Evolutionary conservation across 805 yeast species (phyloP).

Genomic region (Teunomyces panamensis): DNA sequence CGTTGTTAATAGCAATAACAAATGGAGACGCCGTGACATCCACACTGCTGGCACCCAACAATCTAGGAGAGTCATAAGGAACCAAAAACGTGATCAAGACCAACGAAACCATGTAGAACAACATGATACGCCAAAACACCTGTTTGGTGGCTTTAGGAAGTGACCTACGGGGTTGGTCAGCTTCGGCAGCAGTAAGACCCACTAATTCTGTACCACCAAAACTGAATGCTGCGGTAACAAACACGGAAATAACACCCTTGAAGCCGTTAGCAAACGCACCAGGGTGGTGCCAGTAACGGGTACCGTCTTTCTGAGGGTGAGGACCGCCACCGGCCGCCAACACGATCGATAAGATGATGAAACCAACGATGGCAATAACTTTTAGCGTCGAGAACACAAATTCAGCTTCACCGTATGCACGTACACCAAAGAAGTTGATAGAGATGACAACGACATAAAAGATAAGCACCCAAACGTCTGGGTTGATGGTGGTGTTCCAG

Average conservation of each 20-base stretch:
- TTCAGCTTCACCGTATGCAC: conserved; percentile 58
- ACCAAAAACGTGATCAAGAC: conserved; percentile 26
- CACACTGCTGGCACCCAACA: conserved; percentile 45
- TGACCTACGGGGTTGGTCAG: conserved; percentile 34
- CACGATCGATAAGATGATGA: conserved; percentile 46
- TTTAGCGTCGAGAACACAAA: conserved; percentile 47
- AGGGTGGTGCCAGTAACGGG: conserved; percentile 49
- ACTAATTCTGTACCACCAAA: conserved; percentile 41
- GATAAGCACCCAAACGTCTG: conserved; percentile 61
- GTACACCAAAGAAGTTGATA: conserved; percentile 52
- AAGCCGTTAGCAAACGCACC: conserved; percentile 53
- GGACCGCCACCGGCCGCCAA: conserved; percentile 56
- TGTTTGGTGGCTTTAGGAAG: conserved; percentile 42
- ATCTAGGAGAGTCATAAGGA: conserved; percentile 18
- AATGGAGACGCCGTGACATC: conserved; percentile 74
- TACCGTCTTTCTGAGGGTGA: conserved; percentile 46
- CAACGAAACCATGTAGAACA: conserved; percentile 34
- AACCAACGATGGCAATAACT: conserved; percentile 47
- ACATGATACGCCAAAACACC: conserved; percentile 41
- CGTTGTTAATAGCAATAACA: conserved; percentile 64
- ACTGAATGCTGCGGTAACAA: conserved; percentile 42
- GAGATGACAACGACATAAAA: conserved; percentile 47
- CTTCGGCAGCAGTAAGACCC: conserved; percentile 42
- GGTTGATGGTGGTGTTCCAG: conserved; percentile 52
- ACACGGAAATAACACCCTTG: conserved; percentile 39